Base-by-base conservation (phyloP, 2,329 filamentous ascomycete species). In the Zasmidium citrigriseum region DNA sequence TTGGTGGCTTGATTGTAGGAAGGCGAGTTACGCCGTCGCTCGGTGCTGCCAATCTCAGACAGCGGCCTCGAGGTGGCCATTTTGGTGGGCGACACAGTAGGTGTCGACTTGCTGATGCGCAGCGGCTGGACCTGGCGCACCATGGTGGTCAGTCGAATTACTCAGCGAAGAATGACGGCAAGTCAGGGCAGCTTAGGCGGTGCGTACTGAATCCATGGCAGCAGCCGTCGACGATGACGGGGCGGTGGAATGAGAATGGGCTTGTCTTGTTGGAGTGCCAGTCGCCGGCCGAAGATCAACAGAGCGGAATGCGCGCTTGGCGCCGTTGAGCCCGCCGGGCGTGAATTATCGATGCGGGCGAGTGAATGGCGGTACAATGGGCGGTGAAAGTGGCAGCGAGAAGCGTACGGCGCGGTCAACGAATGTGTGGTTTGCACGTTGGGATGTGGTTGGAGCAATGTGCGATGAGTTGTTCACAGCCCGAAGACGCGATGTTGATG, bases 1-100 rank as follows among this genome's bases (percentile, higher is more conserved):
- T 89, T 91, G 59, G 79, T 82, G 61, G 78, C 75, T 74, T 93
- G 89, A 70, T 89, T 92, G 85, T 89, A 96, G 80, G 89, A 96
- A 54, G 93, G 92, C 52, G 93, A 97, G 79, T 98, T 98, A 69
- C 93, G 85, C 73, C 93, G 86, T 75, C 87, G 88, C 77, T 93
- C 91, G 62, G 89, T 89, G 53, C 90, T 89, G 67, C 89, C 91
- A 71, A 99, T 87, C 79, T 99, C 95, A 62, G 91, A 90, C 64
- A 99, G 83, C 58, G 95, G 90, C 68, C 89, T 87, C 71, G 88
- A 84, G 83, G 75, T 75, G 69, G 83, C 81, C 73, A 20, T 18
- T 75, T 88, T 93, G 70, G 79, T 76, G 46, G 89, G 85, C 60
- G 88, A 87, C 54, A 82, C 74, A 61, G 75, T 78, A 52, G 83